A percentile compares a stretch with the other conserved stretches of the same genome.
These are phyloP conservation scores for Monilinia aucupariae DNA, from an alignment of 2,329 filamentous ascomycete species.

Conservation along the genomic window DNA sequence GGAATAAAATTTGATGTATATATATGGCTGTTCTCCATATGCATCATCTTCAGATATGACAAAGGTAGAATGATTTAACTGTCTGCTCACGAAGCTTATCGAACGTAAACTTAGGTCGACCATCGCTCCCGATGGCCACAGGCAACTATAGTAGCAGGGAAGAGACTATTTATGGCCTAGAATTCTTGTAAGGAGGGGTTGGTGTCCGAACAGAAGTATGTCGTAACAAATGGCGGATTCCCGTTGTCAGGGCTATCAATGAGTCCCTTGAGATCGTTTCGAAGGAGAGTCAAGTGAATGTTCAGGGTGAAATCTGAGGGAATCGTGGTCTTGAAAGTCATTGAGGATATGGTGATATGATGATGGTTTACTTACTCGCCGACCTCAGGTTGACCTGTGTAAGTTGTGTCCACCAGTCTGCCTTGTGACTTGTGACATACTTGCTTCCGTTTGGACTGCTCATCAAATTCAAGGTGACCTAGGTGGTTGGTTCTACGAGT, in stretches of 20 bases:
- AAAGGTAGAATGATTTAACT: slow-evolving; percentile 42
- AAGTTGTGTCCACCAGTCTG: neutral
- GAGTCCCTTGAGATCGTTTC: neutral
- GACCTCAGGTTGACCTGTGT: neutral
- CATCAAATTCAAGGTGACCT: neutral
- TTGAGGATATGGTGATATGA: neutral
- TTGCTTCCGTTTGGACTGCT: neutral
- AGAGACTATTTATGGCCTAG: neutral
- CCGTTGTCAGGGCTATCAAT: neutral
- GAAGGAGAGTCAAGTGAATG: neutral
- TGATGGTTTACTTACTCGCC: neutral
- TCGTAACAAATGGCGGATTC: neutral
- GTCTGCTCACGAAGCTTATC: slow-evolving; percentile 35
- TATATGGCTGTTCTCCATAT: slow-evolving; percentile 41
- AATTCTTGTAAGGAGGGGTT: neutral
- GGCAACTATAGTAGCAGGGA: neutral
- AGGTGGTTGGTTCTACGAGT: no score
- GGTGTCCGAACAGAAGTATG: neutral
- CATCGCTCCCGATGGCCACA: neutral
- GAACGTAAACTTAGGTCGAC: neutral
- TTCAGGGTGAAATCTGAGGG: neutral
- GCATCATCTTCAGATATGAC: slow-evolving; percentile 41
- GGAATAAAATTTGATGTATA: slow-evolving; percentile 43
- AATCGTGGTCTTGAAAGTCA: neutral
- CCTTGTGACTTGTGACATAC: neutral